Conservation (phyloP, 2,329 filamentous ascomycete species). For the Thelonectria blattea region DNA sequence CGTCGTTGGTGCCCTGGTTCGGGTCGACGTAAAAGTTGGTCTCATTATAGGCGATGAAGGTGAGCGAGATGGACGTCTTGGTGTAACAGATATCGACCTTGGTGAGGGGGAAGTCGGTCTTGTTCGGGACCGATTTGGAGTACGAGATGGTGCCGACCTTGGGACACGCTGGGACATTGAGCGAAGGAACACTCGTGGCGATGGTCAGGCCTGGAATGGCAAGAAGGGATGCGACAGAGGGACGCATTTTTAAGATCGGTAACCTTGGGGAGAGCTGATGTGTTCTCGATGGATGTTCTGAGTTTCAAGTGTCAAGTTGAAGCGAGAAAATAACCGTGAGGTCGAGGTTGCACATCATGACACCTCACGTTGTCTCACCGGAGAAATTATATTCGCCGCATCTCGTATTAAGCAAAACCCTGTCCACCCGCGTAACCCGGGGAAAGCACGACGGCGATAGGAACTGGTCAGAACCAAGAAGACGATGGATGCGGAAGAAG, state of each 20-base stretch:
- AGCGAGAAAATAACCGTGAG: not conserved
- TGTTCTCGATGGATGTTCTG: not conserved
- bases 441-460: not conserved
- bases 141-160: constrained; percentile 45
- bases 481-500: not conserved
- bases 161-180: constrained; percentile 50
- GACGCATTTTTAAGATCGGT: constrained; percentile 21
- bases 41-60: constrained; percentile 54
- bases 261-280: not conserved
- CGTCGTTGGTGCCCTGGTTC: constrained; percentile 51
- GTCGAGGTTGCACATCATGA: not conserved
- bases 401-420: not conserved
- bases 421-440: not conserved
- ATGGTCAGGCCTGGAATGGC: constrained; percentile 5
- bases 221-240: constrained; percentile 1
- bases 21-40: constrained; percentile 54
- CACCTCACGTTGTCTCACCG: not conserved
- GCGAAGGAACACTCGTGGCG: constrained; percentile 30
- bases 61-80: constrained; percentile 46
- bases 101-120: constrained; percentile 49
- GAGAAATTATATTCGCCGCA: not conserved
- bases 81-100: constrained; percentile 56
- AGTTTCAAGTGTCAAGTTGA: not conserved
- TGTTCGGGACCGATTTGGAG: constrained; percentile 50
- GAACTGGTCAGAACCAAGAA: not conserved